Evolutionary conservation across 2,329 filamentous ascomycete genomes (phyloP), one percentile per base, ranked within the genome.

Genomic region (Epichloe scottii): DNA sequence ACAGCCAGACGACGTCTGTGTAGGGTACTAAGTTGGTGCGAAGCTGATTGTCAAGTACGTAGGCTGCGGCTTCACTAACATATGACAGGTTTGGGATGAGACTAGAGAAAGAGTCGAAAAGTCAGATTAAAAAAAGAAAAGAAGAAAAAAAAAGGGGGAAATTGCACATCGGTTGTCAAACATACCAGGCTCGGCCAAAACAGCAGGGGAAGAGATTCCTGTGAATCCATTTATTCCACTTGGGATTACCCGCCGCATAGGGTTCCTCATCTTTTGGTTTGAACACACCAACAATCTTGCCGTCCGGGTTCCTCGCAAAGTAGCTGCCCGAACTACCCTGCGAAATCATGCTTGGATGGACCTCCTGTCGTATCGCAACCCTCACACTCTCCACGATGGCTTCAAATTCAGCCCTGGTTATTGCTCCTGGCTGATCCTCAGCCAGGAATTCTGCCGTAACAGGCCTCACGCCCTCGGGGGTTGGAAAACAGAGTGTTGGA

Each of bases 141-240:
- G 12, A 19, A 44, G n/a, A 17, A 33, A 26, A 43, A 8, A n/a
- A n/a, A 3, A 19, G 12, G n/a, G n/a, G n/a, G 12, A 12, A 17
- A 19, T 12, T 33, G 40, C 11, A n/a, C 2, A 15, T 46, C n/a
- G 34, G 7, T 17, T 17, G 19, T 39, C 15, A 2, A 4, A 65
- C 75, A 49, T 66, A 82, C 78, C 89, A 97, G 44, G 91, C 90
- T 62, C 93, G 78, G 17, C 93, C 93, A 62, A 98, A 98, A 68
- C 88, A 96, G 71, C 94, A 98, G 8, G 93, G 93, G 60, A 98
- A 97, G 57, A 98, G 66, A 66, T 98, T 98, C 56, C 93, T 79
- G 67, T 98, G 93, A 71, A 98, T 90, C 93, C 93, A 98, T 70
- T 98, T 98, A 60, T 94, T 97, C 91, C 91, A 97, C 67, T 98